Evolutionary conservation across 75 land plant species (phyloP), one percentile per base, ranked within the genome.

Genomic region (Pseudotsuga menziesii): DNA sequence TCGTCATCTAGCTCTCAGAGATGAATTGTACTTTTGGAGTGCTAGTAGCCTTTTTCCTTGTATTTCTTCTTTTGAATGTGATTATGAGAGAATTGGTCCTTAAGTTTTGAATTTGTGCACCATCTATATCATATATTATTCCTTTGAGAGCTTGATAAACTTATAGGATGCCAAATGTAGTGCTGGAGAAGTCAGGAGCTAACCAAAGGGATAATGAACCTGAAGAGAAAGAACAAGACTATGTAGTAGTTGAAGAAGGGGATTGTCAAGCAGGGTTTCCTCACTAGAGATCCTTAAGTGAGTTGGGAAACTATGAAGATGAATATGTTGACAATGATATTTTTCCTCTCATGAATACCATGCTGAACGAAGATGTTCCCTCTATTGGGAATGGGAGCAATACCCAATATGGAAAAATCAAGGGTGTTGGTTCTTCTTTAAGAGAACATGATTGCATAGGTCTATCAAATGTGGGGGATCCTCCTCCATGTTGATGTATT

Each of bases 391-490:
- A 35, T 66, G 44, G 44, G 9, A 62, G 12, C 27, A 66, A 16
- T 19, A 36, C 6, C 70, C 70, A 35, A 16, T 39, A 66, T 36
- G 6, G 70, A 1, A 66, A 36, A 5, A 66, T 32, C 5, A 41
- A 66, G 17, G 44, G 32, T 16, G 26, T 32, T 27, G 66, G 27
- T 62, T 66, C 70, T 32, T 32, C 70, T 7, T 35, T 35, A 8
- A 66, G 70, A 66, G 70, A 66, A 35, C 39, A 66, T 66, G 70
- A 66, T 17, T 66, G 32, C 70, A 66, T 66, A 66, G 39, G 70
- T 41, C 70, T 66, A 4, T 66, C 39, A 36, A 32, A 29, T 27
- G 66, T 39, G 36, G 36, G 16, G 44, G 70, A 11, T 36, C 70
- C 16, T 35, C 70, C 9, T 66, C 35, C 39, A 66, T n/a, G n/a